Base-by-base conservation (phyloP, 1,139 yeast species). In the Geotrichum citri-aurantii region DNA sequence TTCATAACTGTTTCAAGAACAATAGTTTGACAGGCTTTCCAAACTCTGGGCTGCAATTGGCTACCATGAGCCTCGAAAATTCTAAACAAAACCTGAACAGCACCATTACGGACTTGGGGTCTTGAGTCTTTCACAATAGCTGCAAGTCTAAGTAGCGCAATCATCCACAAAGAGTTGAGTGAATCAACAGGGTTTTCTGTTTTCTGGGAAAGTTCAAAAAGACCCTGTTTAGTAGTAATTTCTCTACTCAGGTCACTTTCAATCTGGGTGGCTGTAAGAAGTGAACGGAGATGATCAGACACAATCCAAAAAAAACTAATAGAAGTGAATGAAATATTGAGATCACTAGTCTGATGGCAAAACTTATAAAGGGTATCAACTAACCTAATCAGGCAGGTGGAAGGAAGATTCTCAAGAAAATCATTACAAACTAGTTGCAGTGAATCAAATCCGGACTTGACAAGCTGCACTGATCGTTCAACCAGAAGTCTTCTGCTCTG, bases 231-330 rank as follows among this genome's bases (percentile, higher is more conserved):
- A 3, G 59, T 52, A 2, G 33, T 47, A 17, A 60, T 50, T 19
- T 58, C 62, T 50, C 21, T 26, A 23, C 54, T 53, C 46, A 56
- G 44, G 24, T 60, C 61, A 2, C 19, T n/a, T 3, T 11, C 23
- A n/a, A 44, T 29, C 10, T 52, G 31, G 4, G 37, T 33, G 2
- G 46, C 53, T 14, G 57, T 54, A 12, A 59, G 44, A 47, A 48
- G 42, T 24, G 71, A 69, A 60, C 80, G 82, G 53, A 88, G 74
- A 59, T 86, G 83, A 68, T 92, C 98, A 65, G 96, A 87, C 8
- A 92, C 82, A 40, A 87, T 72, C 98, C 98, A 93, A 68, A 90
- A 92, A 66, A 90, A 88, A 66, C 97, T 88, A 8, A 91, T 88
- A 0, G 97, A 85, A 57, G 95, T 88, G 69, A 92, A 91, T 0